phyloP scores from a whole-genome alignment of 768 basidiomycete genomes.

The Pleurotus cornucopiae region DNA sequence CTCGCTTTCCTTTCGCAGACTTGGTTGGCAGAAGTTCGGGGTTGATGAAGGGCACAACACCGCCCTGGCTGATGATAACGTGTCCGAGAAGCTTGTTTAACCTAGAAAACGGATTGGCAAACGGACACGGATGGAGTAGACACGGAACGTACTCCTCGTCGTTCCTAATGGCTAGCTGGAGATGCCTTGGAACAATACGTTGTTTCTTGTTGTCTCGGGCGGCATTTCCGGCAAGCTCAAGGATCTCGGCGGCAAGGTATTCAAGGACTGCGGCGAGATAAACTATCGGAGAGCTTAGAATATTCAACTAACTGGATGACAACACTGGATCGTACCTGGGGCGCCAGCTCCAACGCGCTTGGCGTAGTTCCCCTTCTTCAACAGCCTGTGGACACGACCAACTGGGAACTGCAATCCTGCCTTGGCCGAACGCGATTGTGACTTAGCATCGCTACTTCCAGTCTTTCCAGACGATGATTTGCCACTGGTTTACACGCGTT shows the following conservation, averaged over 20 bases:
- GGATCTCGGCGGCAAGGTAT: conserved; percentile 83
- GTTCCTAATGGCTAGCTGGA: conserved; percentile 77
- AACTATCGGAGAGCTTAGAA: conserved; percentile 33
- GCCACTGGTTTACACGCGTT: conserved; percentile 15
- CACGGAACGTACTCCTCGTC: conserved; percentile 53
- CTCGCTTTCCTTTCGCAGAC: conserved; percentile 4
- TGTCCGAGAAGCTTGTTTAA: conserved; percentile 54
- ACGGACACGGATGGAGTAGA: neutral
- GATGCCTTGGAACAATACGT: conserved; percentile 79
- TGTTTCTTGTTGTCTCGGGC: conserved; percentile 81
- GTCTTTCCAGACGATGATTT: conserved; percentile 28
- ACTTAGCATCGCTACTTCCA: conserved; percentile 43
- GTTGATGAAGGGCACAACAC: conserved; percentile 41
- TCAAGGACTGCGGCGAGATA: conserved; percentile 85
- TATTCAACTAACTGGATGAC: neutral
- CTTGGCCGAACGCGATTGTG: conserved; percentile 63
- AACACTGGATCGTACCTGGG: conserved; percentile 40
- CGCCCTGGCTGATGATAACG: conserved; percentile 74
- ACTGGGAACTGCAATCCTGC: conserved; percentile 75
- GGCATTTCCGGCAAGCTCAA: conserved; percentile 79
- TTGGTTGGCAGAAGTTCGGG: conserved; percentile 12
- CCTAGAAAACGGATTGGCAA: conserved; percentile 20
- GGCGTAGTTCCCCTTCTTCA: conserved; percentile 72
- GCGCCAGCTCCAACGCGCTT: conserved; percentile 69
- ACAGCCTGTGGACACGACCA: conserved; percentile 74